Percentiles rank a stretch among this genome's conserved stretches.
Conservation (phyloP, 768 basidiomycete genomes). For the Hemileccinum rubropunctum region DNA sequence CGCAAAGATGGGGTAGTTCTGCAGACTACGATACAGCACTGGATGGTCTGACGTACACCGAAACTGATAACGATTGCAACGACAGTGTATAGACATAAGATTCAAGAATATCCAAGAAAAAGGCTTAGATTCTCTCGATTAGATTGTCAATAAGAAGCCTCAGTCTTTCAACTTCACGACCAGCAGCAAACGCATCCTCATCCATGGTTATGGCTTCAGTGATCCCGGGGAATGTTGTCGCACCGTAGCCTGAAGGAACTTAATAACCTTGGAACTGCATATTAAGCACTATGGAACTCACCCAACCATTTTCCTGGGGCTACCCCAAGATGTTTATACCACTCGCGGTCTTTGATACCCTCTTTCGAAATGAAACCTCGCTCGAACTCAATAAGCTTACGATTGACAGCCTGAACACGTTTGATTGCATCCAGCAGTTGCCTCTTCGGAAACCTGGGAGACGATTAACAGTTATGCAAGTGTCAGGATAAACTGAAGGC, state of each 20-base stretch:
- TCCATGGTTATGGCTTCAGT: constrained; percentile 78
- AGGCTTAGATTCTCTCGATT: constrained; percentile 35
- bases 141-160: constrained; percentile 50
- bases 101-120: too few species aligned
- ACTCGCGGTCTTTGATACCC: constrained; percentile 79
- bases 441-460: constrained; percentile 17
- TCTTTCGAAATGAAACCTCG: constrained; percentile 79
- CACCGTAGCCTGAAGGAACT: constrained; percentile 64
- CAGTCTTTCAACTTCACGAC: constrained; percentile 62
- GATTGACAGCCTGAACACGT: constrained; percentile 59
- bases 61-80: too few species aligned
- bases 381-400: constrained; percentile 70
- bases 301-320: constrained; percentile 89
- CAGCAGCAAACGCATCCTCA: constrained; percentile 57
- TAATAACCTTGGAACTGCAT: neutral
- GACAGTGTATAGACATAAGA: too few species aligned
- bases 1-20: too few species aligned
- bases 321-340: constrained; percentile 89
- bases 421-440: constrained; percentile 56
- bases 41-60: too few species aligned
- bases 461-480: neutral
- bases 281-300: constrained; percentile 30
- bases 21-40: too few species aligned
- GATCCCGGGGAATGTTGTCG: constrained; percentile 80
- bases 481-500: neutral